Evolutionary conservation across 2,329 filamentous ascomycete genomes (phyloP).

Genomic region (Sarocladium strictum): DNA sequence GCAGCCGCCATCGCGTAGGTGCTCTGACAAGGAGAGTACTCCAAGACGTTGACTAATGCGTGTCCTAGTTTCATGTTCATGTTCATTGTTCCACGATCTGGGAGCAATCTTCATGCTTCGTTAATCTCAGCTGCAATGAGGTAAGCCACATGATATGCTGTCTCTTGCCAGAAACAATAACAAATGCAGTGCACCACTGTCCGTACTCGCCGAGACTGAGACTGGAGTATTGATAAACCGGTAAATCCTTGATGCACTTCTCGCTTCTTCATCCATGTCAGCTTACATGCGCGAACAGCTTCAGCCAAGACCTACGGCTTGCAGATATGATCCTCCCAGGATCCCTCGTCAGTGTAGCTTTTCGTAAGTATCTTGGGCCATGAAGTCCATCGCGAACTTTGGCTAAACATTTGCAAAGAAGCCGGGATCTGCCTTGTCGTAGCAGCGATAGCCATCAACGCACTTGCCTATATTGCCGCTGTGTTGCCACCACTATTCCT

Average conservation of each 20-base stretch:
- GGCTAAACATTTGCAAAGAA: conserved; percentile 14
- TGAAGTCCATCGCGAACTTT: background rate
- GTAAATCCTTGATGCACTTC: background rate
- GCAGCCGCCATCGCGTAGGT: background rate
- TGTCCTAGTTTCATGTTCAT: background rate
- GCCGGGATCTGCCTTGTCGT: conserved; percentile 32
- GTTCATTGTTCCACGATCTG: background rate
- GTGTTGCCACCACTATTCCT: conserved; percentile 36
- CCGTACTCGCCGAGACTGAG: background rate
- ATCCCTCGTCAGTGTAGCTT: conserved; percentile 19
- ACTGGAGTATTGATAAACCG: background rate
- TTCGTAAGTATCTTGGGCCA: conserved; percentile 19
- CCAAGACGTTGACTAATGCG: background rate
- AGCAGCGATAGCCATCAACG: conserved; percentile 35
- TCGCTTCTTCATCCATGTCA: background rate
- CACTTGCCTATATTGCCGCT: conserved; percentile 38
- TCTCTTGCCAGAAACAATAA: background rate
- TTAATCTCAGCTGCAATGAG: background rate
- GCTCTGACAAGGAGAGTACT: background rate
- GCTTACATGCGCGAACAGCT: conserved; percentile 18
- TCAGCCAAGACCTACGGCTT: conserved; percentile 36
- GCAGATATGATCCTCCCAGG: conserved; percentile 32
- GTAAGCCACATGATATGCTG: background rate
- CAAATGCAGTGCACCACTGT: background rate
- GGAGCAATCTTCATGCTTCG: background rate